Base-by-base conservation (phyloP, 108 stramenopile species). In the Epipyxis sp. region DNA sequence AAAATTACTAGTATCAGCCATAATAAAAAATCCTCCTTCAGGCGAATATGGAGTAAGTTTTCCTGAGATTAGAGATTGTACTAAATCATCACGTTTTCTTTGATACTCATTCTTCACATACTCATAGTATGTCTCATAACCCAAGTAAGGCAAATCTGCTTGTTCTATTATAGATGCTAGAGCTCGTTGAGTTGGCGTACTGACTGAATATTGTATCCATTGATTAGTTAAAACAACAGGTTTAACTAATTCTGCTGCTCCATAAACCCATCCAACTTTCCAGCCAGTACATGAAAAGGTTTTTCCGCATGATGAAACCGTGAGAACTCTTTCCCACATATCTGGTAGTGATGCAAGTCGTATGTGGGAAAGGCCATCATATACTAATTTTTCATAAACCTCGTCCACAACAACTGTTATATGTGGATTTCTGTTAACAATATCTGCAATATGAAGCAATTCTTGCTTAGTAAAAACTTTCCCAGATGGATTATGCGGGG, bases 231-330 rank as follows among this genome's bases (percentile, higher is more conserved):
- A 86, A 79, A 93, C 90, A 62, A 93, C 87, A 40, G 88, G 77
- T 30, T 85, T 84, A 16, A 92, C 82, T 65, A 97, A 84, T 1
- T 83, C 85, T 20, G 81, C 68, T 2, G 98, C 96, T 27, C 94
- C 98, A 50, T 97, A 85, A 76, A 91, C 89, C 95, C 96, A 99
- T 6, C 98, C 98, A n/a, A 96, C 92, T 86, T 97, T 92, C 98
- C 98, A 99, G 2, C 98, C 98, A 0, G 98, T 99, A 2, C 94
- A 93, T 27, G 94, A 94, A 77, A 99, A 99, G 1, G 98, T 97
- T 80, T 99, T 99, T 1, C 98, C 98, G 0, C 95, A 94, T n/a
- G 94, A 95, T 6, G 93, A 96, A 20, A 99, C 90, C 0, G 96
- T 97, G 20, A 99, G 83, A 25, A 91, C 91, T 30, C 93, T 80